Base-by-base conservation (phyloP, 2,329 filamentous ascomycete genomes). In the Stylonectria norvegica region DNA sequence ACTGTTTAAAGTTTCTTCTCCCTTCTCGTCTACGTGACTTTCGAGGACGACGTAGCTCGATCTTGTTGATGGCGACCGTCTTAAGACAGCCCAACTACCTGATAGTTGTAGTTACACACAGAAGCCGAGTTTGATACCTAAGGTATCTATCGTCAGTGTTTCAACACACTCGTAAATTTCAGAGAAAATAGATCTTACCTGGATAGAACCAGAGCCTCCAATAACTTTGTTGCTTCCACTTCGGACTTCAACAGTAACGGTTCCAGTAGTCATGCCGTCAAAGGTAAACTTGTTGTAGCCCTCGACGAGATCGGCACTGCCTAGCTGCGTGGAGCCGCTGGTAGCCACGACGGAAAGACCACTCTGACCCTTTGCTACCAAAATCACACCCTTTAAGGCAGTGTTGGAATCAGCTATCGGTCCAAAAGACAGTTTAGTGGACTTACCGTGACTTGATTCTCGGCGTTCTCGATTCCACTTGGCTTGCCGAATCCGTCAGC, bases 41-140 rank as follows among this genome's bases (percentile, higher is more conserved):
- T n/a, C n/a, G n/a, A n/a, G n/a, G n/a, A n/a, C n/a, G n/a, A n/a
- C n/a, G n/a, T n/a, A n/a, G n/a, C n/a, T n/a, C n/a, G n/a, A n/a
- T n/a, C n/a, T n/a, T n/a, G n/a, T n/a, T n/a, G n/a, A n/a, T n/a
- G n/a, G n/a, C n/a, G n/a, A 25, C 3, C 15, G 15, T 12, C 34
- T 16, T 16, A 30, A 3, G 33, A 40, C 5, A 40, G 14, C 2
- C 31, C 28, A 9, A 41, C 34, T 2, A 38, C 38, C 20, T 45
- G 30, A 17, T 20, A 41, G 15, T 40, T 44, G 30, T 38, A 41
- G 34, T 41, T 45, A 25, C 42, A 45, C 18, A 41, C n/a, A 12
- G 34, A 30, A 22, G 22, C 25, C 7, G 42, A 38, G n/a, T 22
- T 20, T 22, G 20, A 12, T 4, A 45, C 42, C 34, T 40, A 11